Conservation (phyloP, 2,329 filamentous ascomycete species). For the Nigrograna mackinnonii region DNA sequence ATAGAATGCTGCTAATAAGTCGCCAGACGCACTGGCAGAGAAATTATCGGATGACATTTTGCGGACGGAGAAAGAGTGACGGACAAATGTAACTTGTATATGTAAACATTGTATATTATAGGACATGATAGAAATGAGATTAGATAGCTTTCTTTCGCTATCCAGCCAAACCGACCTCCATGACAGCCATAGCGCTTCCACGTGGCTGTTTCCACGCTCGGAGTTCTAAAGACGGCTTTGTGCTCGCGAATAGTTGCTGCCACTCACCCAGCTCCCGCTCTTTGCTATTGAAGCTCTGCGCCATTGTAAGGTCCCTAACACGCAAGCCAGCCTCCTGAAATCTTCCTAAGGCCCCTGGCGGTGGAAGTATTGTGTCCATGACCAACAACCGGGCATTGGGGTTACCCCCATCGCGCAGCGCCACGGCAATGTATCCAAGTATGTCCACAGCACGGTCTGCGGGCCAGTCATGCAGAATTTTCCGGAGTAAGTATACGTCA, state of each 20-base stretch:
- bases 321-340: slow-evolving; percentile 5
- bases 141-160: too few relatives aligned
- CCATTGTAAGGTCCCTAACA: slow-evolving; percentile 9
- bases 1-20: too few relatives aligned
- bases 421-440: slow-evolving; percentile 4
- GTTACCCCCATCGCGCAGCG: too few relatives aligned
- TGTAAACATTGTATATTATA: too few relatives aligned
- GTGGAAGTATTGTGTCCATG: slow-evolving; percentile 9
- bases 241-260: slow-evolving; percentile 3
- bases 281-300: slow-evolving; percentile 8
- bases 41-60: too few relatives aligned
- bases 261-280: slow-evolving; percentile 9
- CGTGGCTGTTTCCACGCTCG: slow-evolving; percentile 3
- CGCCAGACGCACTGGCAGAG: too few relatives aligned
- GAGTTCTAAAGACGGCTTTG: slow-evolving; percentile 1
- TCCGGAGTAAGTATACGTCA: slow-evolving; percentile 56
- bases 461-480: slow-evolving; percentile 58
- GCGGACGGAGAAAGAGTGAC: too few relatives aligned
- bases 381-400: slow-evolving; percentile 5
- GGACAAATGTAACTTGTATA: too few relatives aligned
- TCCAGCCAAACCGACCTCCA: slow-evolving; percentile 8
- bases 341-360: slow-evolving; percentile 2
- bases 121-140: too few relatives aligned
- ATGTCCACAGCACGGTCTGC: slow-evolving; percentile 8
- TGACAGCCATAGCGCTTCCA: slow-evolving; percentile 9